phyloP scores from a whole-genome alignment of 2,329 filamentous ascomycete genomes.

The Didymella pomorum region DNA sequence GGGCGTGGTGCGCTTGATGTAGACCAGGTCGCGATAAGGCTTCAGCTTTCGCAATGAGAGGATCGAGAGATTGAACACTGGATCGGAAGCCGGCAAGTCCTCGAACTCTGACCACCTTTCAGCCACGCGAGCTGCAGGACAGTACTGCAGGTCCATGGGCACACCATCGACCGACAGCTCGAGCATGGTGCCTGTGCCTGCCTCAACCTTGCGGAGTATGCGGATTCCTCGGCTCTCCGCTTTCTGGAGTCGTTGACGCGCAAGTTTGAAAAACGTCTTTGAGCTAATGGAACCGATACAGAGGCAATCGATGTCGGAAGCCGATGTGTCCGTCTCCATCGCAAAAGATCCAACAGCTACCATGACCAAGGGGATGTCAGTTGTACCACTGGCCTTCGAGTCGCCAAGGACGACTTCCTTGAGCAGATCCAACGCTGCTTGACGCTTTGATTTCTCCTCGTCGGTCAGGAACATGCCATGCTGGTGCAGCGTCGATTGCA shows the following conservation, averaged over 20 bases:
- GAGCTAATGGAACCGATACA: conserved; percentile 70
- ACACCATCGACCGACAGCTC: conserved; percentile 67
- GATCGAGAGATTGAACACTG: conserved; percentile 64
- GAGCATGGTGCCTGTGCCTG: conserved; percentile 69
- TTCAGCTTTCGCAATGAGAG: conserved; percentile 69
- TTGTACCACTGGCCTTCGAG: conserved; percentile 18
- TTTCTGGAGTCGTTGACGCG: conserved; percentile 62
- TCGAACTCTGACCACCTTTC: conserved; percentile 57
- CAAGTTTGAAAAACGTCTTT: conserved; percentile 68
- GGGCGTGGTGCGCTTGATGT: conserved; percentile 67
- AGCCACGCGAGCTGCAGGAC: conserved; percentile 64
- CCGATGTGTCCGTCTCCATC: conserved; percentile 66
- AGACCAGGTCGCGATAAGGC: conserved; percentile 68
- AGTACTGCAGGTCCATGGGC: conserved; percentile 72
- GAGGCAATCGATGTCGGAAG: conserved; percentile 71
- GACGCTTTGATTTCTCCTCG: conserved; percentile 54
- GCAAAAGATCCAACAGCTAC: conserved; percentile 72
- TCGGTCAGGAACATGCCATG: conserved; percentile 57
- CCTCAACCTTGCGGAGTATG: conserved; percentile 66
- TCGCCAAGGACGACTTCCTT: conserved; percentile 54
- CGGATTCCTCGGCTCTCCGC: conserved; percentile 55
- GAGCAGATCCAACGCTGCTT: conserved; percentile 58
- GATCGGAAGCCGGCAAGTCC: conserved; percentile 59
- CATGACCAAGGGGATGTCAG: conserved; percentile 58
- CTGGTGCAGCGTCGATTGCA: conserved; percentile 26